Base-by-base conservation (phyloP, 2,329 filamentous ascomycete genomes). In the Clathrospora elynae region DNA sequence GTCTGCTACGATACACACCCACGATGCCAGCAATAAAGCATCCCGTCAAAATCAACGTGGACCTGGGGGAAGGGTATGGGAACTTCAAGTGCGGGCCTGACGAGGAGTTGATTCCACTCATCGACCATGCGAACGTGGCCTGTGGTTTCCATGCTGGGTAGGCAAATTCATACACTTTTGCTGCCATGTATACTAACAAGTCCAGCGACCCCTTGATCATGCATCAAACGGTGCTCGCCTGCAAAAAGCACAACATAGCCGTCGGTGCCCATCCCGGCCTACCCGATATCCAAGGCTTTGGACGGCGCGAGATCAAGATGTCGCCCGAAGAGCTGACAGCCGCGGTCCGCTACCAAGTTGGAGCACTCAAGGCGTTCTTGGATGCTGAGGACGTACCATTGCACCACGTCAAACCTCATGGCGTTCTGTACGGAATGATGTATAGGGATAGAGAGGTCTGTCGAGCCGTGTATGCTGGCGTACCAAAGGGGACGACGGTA, bases 261-360 rank as follows among this genome's bases (percentile, higher is more conserved):
- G 70, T 80, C 5, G 83, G 83, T 6, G 84, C 84, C 0, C 83
- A 87, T 53, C 83, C 83, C 0, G 82, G 82, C 1, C 71, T 85
- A 1, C 82, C 80, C n/a, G 83, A 86, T 59, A 73, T 84, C 14
- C 76, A 82, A 66, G 83, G 83, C 6, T 86, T 86, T 54, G 83
- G 83, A 2, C 73, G 83, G 2, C 75, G 83, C 12, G 77, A 81
- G 49, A 85, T 86, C 63, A 78, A 80, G 30, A 73, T 86, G 55
- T 68, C 73, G 1, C 73, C 78, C 1, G 78, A 79, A 12, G 81
- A 84, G 53, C 70, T 81, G 47, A 79, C 78, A 1, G 79, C 80
- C 6, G 77, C 79, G 49, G 74, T 79, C 1, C 66, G 82, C 20
- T 86, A 86, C 64, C 83, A 86, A 58, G 76, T 86, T 22, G 83